Conservation (phyloP, 306 rosid species). For the Astragalus membranaceus region DNA sequence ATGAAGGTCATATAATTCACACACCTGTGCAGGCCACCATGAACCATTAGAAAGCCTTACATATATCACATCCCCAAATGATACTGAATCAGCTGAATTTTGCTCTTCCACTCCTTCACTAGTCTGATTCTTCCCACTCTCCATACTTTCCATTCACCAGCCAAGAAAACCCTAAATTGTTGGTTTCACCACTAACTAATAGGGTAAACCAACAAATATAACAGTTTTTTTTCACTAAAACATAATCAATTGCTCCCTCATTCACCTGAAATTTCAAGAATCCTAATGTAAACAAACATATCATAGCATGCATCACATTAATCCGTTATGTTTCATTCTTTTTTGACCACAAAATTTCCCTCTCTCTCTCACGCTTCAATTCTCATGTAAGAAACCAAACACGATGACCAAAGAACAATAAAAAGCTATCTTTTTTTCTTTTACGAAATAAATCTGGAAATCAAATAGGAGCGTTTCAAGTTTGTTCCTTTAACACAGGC, state of each 20-base stretch:
- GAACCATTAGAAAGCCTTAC: slow-evolving; percentile 33
- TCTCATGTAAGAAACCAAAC: neutral
- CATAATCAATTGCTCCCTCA: neutral
- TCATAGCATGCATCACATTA: neutral
- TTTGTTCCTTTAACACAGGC: neutral
- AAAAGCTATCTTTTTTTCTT: neutral
- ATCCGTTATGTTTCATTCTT: neutral
- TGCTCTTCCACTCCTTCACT: slow-evolving; percentile 18
- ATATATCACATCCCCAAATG: slow-evolving; percentile 40
- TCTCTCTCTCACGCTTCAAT: neutral
- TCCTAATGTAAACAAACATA: neutral
- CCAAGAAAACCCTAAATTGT: slow-evolving; percentile 10
- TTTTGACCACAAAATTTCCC: neutral
- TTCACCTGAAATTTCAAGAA: neutral
- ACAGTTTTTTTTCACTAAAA: neutral
- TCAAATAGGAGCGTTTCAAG: neutral
- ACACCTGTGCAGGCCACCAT: slow-evolving; percentile 86
- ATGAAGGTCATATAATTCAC: neutral
- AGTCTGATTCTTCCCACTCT: neutral
- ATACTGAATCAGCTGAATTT: slow-evolving; percentile 19
- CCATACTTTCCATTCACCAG: slow-evolving; percentile 11
- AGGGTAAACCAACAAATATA: neutral
- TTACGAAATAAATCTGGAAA: neutral
- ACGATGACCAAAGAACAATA: neutral
- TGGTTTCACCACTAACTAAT: neutral